These are phyloP conservation scores for Pseudocercospora fijiensis DNA, from an alignment of 2,329 filamentous ascomycete species.

Conservation along the genomic window DNA sequence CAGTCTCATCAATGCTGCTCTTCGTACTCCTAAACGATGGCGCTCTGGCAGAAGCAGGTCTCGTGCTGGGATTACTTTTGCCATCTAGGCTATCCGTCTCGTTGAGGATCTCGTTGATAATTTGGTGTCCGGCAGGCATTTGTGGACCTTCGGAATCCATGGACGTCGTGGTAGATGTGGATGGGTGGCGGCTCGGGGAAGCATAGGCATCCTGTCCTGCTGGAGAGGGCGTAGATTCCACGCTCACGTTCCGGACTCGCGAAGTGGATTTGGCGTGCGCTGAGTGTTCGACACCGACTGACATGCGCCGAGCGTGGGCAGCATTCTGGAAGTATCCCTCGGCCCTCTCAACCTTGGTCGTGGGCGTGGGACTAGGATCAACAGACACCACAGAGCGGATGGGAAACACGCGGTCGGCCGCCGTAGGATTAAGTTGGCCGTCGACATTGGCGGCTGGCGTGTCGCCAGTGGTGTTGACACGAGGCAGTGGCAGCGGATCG, in stretches of 20 bases:
- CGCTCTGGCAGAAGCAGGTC: conserved; percentile 30
- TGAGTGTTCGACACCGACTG: conserved; percentile 5
- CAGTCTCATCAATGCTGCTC: conserved; percentile 45
- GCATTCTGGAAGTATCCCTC: conserved; percentile 41
- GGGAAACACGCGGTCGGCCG: conserved; percentile 69
- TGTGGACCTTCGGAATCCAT: background rate
- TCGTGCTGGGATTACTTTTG: conserved; percentile 26
- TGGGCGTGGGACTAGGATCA: conserved; percentile 52
- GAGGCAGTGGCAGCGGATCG: conserved; percentile 9
- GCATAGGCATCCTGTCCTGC: background rate
- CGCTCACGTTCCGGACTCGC: conserved; percentile 17
- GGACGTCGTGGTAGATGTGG: conserved; percentile 17
- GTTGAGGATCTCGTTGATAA: conserved; percentile 26
- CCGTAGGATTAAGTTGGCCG: conserved; percentile 42
- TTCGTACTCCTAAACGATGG: conserved; percentile 38
- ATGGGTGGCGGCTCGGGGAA: conserved; percentile 16
- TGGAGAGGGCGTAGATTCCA: conserved; percentile 10
- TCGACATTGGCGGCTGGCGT: conserved; percentile 17
- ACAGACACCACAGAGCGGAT: conserved; percentile 76
- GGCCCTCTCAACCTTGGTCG: conserved; percentile 21
- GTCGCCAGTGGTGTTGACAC: background rate
- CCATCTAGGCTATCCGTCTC: conserved; percentile 22
- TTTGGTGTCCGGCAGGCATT: conserved; percentile 9
- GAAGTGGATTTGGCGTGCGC: background rate
- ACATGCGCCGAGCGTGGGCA: conserved; percentile 26